Percentiles rank a stretch among this genome's conserved stretches.
Evolutionary conservation across 371 early-diverging fungal species (phyloP).

Genomic region (Sporodiniella umbellata): DNA sequence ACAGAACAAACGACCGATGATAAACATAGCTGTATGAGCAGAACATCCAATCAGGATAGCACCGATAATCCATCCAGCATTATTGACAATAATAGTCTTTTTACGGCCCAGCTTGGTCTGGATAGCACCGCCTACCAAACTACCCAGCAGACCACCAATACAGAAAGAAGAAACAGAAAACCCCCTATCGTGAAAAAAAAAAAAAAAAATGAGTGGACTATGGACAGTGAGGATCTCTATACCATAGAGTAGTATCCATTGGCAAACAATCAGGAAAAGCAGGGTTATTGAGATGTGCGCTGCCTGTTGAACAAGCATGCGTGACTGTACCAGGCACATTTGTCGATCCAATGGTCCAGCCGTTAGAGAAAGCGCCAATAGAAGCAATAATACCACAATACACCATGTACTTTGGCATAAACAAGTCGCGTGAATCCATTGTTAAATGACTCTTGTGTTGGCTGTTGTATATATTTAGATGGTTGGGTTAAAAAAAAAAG

Average conservation of each 20-base stretch:
- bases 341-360: slow-evolving; percentile 47
- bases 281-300: slow-evolving; percentile 8
- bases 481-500: not conserved
- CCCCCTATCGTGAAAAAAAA: slow-evolving; percentile 7
- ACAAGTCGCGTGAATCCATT: slow-evolving; percentile 43
- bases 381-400: slow-evolving; percentile 35
- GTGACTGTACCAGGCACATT: slow-evolving; percentile 41
- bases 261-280: slow-evolving; percentile 34
- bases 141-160: slow-evolving; percentile 72
- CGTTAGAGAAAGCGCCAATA: slow-evolving; percentile 38
- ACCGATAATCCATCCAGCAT: slow-evolving; percentile 60
- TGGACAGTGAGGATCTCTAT: too few species aligned
- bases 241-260: slow-evolving; percentile 27
- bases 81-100: slow-evolving; percentile 57
- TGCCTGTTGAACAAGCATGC: slow-evolving; percentile 21
- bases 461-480: too few species aligned
- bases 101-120: slow-evolving; percentile 64
- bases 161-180: slow-evolving; percentile 64
- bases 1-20: slow-evolving; percentile 72
- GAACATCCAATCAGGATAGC: slow-evolving; percentile 60
- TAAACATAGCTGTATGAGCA: slow-evolving; percentile 61
- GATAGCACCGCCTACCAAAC: slow-evolving; percentile 55
- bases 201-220: not conserved
- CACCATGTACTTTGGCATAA: slow-evolving; percentile 40
- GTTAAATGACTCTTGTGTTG: too few species aligned